Conservation (phyloP, 2,329 filamentous ascomycete genomes). For the Cryphonectria naterciae region DNA sequence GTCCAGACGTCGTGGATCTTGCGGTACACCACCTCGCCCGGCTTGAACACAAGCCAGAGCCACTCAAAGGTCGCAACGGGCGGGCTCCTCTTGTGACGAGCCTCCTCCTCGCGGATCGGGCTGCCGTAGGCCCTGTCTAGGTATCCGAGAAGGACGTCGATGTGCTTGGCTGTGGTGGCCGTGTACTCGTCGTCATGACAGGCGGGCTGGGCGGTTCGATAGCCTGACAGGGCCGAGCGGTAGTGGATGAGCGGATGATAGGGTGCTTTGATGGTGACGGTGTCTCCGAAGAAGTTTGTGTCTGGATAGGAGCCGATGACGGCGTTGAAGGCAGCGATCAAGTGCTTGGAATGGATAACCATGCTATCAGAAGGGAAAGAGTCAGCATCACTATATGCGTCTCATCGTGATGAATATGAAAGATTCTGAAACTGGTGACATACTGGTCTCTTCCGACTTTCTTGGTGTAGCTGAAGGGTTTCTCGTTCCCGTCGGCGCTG, state of each 20-base stretch:
- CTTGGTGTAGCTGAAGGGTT: conserved; percentile 32
- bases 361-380: conserved; percentile 34
- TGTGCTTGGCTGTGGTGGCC: conserved; percentile 46
- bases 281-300: conserved; percentile 42
- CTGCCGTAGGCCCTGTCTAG: conserved; percentile 45
- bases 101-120: conserved; percentile 45
- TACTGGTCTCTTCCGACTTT: conserved; percentile 39
- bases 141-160: conserved; percentile 50
- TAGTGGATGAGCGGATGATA: conserved; percentile 55
- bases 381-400: background rate
- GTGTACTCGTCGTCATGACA: conserved; percentile 47
- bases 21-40: conserved; percentile 49
- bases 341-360: conserved; percentile 48
- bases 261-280: conserved; percentile 48
- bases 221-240: conserved; percentile 45
- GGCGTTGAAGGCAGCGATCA: conserved; percentile 52
- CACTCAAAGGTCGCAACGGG: conserved; percentile 50
- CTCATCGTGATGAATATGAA: background rate
- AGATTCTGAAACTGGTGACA: background rate
- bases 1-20: conserved; percentile 46
- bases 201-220: conserved; percentile 47
- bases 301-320: conserved; percentile 54
- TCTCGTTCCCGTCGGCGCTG: conserved; percentile 29
- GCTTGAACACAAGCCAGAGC: conserved; percentile 52
- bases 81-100: conserved; percentile 41